Conservation (phyloP, 768 basidiomycete species). For the Cystobasidium onofrii region DNA sequence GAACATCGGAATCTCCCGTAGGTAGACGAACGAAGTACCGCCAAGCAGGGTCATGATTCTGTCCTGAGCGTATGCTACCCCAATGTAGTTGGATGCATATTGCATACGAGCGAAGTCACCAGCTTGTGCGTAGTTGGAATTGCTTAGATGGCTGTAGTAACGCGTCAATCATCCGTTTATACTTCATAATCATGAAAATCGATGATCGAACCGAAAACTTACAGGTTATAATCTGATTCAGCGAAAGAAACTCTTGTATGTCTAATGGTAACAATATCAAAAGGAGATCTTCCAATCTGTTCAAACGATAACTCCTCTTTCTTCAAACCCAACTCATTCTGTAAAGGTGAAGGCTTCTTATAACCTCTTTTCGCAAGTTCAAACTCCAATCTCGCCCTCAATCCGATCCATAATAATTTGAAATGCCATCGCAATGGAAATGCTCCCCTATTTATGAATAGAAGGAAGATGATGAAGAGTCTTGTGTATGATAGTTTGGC, state of each 20-base stretch:
- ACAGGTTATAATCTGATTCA: slow-evolving; percentile 31
- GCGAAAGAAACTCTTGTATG: slow-evolving; percentile 26
- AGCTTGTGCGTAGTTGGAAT: slow-evolving; percentile 30
- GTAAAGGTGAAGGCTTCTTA: neutral
- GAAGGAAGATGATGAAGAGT: slow-evolving; percentile 10
- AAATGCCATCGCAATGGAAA: slow-evolving; percentile 27
- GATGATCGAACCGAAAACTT: neutral
- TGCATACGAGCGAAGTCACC: slow-evolving; percentile 30
- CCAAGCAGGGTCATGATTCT: slow-evolving; percentile 16
- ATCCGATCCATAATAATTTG: slow-evolving; percentile 3
- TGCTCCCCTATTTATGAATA: slow-evolving; percentile 17
- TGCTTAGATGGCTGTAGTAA: slow-evolving; percentile 23
- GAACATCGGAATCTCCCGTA: slow-evolving; percentile 31
- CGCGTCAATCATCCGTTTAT: neutral
- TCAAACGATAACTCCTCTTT: neutral
- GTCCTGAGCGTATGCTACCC: slow-evolving; percentile 7
- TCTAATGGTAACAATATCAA: slow-evolving; percentile 4
- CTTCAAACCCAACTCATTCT: slow-evolving; percentile 5
- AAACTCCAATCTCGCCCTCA: neutral
- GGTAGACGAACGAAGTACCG: slow-evolving; percentile 23
- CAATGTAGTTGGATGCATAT: slow-evolving; percentile 18
- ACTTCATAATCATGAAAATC: neutral
- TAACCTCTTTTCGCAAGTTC: slow-evolving; percentile 5
- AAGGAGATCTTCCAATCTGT: slow-evolving; percentile 12
- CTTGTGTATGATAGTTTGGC: neutral